These are phyloP conservation scores for Oleoguttula mirabilis DNA, from an alignment of 495 filamentous ascomycete genomes.

Conservation along the genomic window DNA sequence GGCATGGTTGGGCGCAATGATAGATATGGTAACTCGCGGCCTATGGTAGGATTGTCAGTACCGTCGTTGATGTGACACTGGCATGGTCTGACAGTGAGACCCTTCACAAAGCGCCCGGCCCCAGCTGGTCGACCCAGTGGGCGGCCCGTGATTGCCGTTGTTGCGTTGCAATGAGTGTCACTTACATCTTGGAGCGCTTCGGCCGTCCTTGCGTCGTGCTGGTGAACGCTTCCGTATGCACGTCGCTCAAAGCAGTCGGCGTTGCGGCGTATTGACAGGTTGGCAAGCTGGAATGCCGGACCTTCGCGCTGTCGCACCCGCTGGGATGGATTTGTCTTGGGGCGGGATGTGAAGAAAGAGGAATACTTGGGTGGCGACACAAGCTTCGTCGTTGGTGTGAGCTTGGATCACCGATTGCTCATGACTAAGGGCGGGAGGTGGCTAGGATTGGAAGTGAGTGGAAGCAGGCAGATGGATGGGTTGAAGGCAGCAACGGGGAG, in stretches of 20 bases:
- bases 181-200: slow-evolving; percentile 19
- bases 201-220: neutral
- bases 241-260: slow-evolving; percentile 13
- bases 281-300: slow-evolving; percentile 8
- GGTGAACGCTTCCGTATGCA: slow-evolving; percentile 7
- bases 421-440: slow-evolving; percentile 1
- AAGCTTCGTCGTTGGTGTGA: too few species aligned
- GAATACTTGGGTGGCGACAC: too few species aligned
- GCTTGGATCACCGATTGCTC: too few species aligned
- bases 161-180: too few species aligned
- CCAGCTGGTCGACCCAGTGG: too few species aligned
- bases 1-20: slow-evolving; percentile 54
- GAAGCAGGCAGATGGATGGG: neutral
- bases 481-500: neutral
- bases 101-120: slow-evolving; percentile 5
- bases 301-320: slow-evolving; percentile 4
- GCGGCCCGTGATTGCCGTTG: too few species aligned
- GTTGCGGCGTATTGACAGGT: slow-evolving; percentile 6
- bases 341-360: too few species aligned
- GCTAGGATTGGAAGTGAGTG: neutral
- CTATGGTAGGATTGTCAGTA: slow-evolving; percentile 15
- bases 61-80: slow-evolving; percentile 5
- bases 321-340: too few species aligned
- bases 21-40: slow-evolving; percentile 73
- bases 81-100: slow-evolving; percentile 18